Base-by-base conservation (phyloP, 2,329 filamentous ascomycete species). In the Arthrobotrys musiformis region DNA sequence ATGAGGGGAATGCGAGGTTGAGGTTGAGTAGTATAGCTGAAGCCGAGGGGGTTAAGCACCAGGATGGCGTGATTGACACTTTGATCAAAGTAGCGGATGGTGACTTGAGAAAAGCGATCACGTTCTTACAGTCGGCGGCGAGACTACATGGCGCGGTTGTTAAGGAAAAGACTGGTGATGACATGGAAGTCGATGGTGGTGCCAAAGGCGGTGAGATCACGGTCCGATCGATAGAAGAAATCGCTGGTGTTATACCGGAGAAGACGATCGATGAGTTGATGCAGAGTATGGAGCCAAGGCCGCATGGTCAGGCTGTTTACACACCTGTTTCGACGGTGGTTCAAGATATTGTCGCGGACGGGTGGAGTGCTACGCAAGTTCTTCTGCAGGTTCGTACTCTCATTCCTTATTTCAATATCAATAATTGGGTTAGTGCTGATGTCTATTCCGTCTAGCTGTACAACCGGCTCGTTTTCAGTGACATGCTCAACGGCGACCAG, bases 21-120 rank as follows among this genome's bases (percentile, higher is more conserved):
- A 87, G 96, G 67, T 85, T 99, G 11, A 89, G 91, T 81, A 89
- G 93, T 66, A 99, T 99, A 84, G 93, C 95, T 0, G 85, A 86
- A 64, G 86, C 90, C 50, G 95, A 99, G 83, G 89, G 89, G 0
- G 91, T 99, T 4, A 85, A 83, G 44, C 84, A 97, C 33, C 93
- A 93, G 78, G 87, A 90, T 8, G 94, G 93, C 0, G 94, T 93
- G 0, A 85, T 95, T 17, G 92, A 97, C 80, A 90, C 92, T 33
- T 85, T 99, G 74, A 93, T 99, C 79, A 88, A 89, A 78, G 96
- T 93, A 80, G 93, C 92, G 69, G 95, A 99, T 81, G 95, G 96
- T 44, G 96, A 99, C 86, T 84, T 99, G 84, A 87, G 96, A 83
- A 97, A 97, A 83, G 94, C 95, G 0, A 98, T 99, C 81, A 99